Conservation (phyloP, 768 basidiomycete genomes). For the Leccinum aurantiacum region DNA sequence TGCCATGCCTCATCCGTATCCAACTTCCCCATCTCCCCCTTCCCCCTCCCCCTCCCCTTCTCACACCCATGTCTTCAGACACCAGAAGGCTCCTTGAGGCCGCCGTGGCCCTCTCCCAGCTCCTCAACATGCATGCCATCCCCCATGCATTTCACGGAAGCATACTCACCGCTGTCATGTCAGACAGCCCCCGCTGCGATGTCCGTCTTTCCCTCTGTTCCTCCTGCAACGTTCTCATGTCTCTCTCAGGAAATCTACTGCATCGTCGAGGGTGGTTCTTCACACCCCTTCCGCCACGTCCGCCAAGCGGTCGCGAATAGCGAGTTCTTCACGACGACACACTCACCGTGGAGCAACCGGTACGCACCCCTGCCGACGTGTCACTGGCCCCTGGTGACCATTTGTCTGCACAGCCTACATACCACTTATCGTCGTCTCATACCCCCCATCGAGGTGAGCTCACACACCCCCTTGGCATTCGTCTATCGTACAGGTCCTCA, state of each 20-base stretch:
- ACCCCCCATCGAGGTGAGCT: constrained; percentile 69
- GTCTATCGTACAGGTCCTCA: neutral
- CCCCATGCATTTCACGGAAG: constrained; percentile 84
- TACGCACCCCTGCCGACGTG: constrained; percentile 30
- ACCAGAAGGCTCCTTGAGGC: constrained; percentile 76
- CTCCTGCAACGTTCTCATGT: constrained; percentile 8
- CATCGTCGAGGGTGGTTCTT: constrained; percentile 73
- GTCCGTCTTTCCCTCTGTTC: constrained; percentile 41
- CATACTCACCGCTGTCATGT: constrained; percentile 66
- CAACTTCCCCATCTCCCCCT: constrained; percentile 31
- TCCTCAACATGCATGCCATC: constrained; percentile 55
- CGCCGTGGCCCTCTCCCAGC: constrained; percentile 67
- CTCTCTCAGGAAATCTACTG: constrained; percentile 75
- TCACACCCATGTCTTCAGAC: constrained; percentile 55
- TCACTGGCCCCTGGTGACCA: constrained; percentile 11
- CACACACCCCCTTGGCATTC: neutral
- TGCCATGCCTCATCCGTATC: constrained; percentile 47
- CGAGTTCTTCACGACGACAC: constrained; percentile 62
- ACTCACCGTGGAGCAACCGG: constrained; percentile 89
- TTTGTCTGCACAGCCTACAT: constrained; percentile 53
- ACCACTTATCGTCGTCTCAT: constrained; percentile 73
- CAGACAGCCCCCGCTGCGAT: constrained; percentile 63
- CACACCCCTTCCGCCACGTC: constrained; percentile 77
- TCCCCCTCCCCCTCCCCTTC: constrained; percentile 18
- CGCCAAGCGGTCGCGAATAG: constrained; percentile 70